These are phyloP conservation scores for Galerina marginata DNA, from an alignment of 768 basidiomycete genomes.

Conservation along the genomic window DNA sequence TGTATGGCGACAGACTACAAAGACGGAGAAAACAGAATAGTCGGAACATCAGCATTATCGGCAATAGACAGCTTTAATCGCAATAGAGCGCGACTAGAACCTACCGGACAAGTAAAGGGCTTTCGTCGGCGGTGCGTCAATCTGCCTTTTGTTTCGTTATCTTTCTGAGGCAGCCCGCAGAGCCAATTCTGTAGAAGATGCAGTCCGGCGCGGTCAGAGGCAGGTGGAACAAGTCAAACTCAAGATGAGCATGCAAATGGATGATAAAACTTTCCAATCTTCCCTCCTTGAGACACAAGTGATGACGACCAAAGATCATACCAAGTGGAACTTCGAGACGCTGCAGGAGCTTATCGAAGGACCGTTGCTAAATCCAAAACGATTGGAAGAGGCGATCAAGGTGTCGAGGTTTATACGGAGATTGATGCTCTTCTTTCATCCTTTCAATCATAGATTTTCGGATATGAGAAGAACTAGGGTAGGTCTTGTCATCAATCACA, in stretches of 20 bases:
- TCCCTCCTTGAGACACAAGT: slow-evolving; percentile 89
- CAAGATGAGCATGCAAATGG: slow-evolving; percentile 92
- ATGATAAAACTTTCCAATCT: slow-evolving; percentile 90
- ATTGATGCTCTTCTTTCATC: slow-evolving; percentile 93
- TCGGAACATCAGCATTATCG: slow-evolving; percentile 84
- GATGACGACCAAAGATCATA: slow-evolving; percentile 82
- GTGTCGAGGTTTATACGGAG: slow-evolving; percentile 88
- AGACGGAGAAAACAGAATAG: slow-evolving; percentile 77
- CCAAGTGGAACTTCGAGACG: slow-evolving; percentile 92
- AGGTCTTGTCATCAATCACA: slow-evolving; percentile 13
- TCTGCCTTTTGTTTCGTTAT: background rate
- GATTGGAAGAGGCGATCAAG: slow-evolving; percentile 94
- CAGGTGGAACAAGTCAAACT: slow-evolving; percentile 91
- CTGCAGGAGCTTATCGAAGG: slow-evolving; percentile 91
- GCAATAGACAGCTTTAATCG: slow-evolving; percentile 94
- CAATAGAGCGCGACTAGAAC: slow-evolving; percentile 77
- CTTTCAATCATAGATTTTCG: slow-evolving; percentile 86
- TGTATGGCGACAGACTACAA: slow-evolving; percentile 81
- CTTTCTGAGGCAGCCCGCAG: slow-evolving; percentile 35
- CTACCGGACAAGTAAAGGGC: slow-evolving; percentile 51
- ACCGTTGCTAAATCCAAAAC: slow-evolving; percentile 86
- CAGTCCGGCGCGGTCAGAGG: slow-evolving; percentile 84
- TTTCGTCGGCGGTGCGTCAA: slow-evolving; percentile 65
- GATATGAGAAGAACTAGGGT: slow-evolving; percentile 77
- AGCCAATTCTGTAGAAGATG: slow-evolving; percentile 85